Conservation (phyloP, 108 stramenopile genomes). For the Pseudonitzschia multiseries region DNA sequence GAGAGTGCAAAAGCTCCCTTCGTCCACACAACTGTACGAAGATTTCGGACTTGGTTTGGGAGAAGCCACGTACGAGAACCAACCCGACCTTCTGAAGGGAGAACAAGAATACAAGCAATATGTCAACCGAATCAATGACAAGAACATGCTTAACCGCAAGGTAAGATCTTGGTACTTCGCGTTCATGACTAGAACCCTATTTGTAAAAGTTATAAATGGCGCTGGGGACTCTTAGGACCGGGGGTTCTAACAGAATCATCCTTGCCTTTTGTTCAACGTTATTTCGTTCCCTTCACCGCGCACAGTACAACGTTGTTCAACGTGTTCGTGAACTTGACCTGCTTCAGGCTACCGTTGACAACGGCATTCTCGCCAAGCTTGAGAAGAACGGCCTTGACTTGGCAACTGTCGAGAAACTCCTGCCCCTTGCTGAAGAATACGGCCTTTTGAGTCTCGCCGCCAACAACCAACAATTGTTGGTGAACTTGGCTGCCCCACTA, state of each 20-base stretch:
- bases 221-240: not conserved
- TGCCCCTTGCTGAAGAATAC: conserved; percentile 69
- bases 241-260: not conserved
- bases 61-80: conserved; percentile 80
- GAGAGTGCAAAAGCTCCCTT: conserved; percentile 8
- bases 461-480: conserved; percentile 85
- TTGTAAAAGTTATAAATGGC: too few relatives aligned
- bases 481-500: conserved; percentile 77
- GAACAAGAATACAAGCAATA: conserved; percentile 90
- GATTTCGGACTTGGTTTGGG: conserved; percentile 81
- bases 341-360: conserved; percentile 73
- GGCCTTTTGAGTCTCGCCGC: conserved; percentile 70
- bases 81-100: conserved; percentile 68
- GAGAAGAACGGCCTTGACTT: conserved; percentile 80
- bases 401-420: conserved; percentile 66
- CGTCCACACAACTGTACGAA: conserved; percentile 52
- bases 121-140: conserved; percentile 61
- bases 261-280: not conserved
- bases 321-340: conserved; percentile 85
- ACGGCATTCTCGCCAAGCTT: conserved; percentile 78
- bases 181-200: too few relatives aligned
- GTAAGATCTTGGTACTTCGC: conserved; percentile 35
- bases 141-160: conserved; percentile 83
- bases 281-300: not conserved
- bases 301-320: conserved; percentile 76